phyloP scores from a whole-genome alignment of 2,329 filamentous ascomycete species.

The Diplocarpon mali region DNA sequence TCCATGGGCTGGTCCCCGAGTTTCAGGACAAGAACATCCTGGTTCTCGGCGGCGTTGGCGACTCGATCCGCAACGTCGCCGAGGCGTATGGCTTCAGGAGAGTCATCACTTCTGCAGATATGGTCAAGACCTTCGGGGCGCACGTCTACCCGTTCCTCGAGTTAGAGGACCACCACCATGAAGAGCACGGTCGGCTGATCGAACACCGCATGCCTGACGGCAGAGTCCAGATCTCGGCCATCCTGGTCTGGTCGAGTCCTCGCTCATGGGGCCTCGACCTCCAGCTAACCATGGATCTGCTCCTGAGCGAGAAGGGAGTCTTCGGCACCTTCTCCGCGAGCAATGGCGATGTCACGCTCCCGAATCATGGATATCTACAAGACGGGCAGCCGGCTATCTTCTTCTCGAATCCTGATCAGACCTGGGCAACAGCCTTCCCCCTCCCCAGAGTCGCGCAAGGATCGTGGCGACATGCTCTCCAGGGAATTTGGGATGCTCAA shows the following conservation, averaged over 20 bases:
- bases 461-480: conserved; percentile 38
- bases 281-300: conserved; percentile 60
- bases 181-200: background rate
- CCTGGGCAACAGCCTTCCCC: background rate
- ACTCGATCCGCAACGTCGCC: conserved; percentile 50
- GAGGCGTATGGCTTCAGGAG: conserved; percentile 5
- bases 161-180: background rate
- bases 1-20: conserved; percentile 48
- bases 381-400: conserved; percentile 3
- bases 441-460: conserved; percentile 37
- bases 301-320: conserved; percentile 53
- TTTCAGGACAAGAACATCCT: conserved; percentile 60
- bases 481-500: background rate
- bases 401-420: conserved; percentile 5
- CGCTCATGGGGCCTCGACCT: conserved; percentile 34
- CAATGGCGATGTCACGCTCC: background rate
- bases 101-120: conserved; percentile 4
- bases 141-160: conserved; percentile 1
- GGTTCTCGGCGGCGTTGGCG: conserved; percentile 50
- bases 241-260: conserved; percentile 28
- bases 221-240: conserved; percentile 39
- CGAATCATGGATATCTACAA: conserved; percentile 26
- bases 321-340: conserved; percentile 43
- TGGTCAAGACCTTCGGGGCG: background rate
- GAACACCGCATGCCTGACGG: background rate